Base-by-base conservation (phyloP, 148 eudicot species). In the Bassia scoparia region DNA sequence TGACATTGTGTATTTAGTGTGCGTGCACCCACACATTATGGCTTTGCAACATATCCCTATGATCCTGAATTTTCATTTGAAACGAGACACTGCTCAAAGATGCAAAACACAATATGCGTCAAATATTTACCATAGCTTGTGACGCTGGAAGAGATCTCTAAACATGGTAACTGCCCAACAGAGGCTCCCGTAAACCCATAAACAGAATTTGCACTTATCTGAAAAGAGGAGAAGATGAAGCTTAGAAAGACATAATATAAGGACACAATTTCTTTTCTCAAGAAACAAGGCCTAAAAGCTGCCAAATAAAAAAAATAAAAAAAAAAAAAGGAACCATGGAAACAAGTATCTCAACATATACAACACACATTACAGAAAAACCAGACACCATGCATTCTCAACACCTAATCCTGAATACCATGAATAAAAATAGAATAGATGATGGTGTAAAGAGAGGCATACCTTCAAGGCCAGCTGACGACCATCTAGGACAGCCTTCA, bases 191-290 rank as follows among this genome's bases (percentile, higher is more conserved):
- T 95, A 81, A 95, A 95, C 77, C 99, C 99, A 81, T 95, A 95
- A n/a, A 95, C 97, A 77, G 99, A 95, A 84, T 95, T 95, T 53
- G 99, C 99, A 83, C 99, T 95, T 71, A 95, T 89, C 99, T 95
- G 97, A 78, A 78, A 84, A 37, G 53, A 71, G 53, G 37, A 67
- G 21, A 62, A 62, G 35, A 56, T 20, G 52, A 55, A 49, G n/a
- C 21, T 58, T 20, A 61, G 43, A 46, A 46, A 33, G 34, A 58
- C 11, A 23, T 29, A 74, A 4, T 50, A 33, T 43, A 37, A 67
- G 37, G 64, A 1, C 37, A 56, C 3, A 34, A 27, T 27, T 29
- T 65, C 11, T 54, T 26, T 27, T 54, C 58, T 43, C 34, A 58
- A 38, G 35, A 43, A 18, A 58, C 26, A 14, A 35, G 12, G 44